Conservation (phyloP, 306 rosid genomes). For the Cicer bijugum region DNA sequence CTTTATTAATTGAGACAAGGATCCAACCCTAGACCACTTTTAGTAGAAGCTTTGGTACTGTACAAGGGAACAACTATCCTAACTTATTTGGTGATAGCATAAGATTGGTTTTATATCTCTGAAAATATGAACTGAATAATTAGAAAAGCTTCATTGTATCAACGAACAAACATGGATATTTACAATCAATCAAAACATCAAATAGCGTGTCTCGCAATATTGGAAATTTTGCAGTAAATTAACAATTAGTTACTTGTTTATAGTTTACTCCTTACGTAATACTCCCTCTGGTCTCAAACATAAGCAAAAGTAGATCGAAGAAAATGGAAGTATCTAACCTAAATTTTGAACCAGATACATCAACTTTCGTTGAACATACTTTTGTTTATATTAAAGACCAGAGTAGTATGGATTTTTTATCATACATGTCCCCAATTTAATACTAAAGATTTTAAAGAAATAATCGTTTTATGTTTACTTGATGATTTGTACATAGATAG, state of each 20-base stretch:
- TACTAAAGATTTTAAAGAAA: constrained; percentile 6
- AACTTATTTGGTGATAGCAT: not conserved
- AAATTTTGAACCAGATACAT: too few species aligned
- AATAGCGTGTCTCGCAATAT: too few species aligned
- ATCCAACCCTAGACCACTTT: not conserved
- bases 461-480: not conserved
- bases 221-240: too few species aligned
- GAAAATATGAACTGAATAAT: not conserved
- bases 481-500: not conserved
- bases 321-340: too few species aligned
- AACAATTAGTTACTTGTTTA: not conserved
- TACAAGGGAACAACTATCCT: not conserved
- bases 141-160: too few species aligned
- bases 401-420: not conserved
- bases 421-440: not conserved
- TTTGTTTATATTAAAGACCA: too few species aligned
- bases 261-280: not conserved
- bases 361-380: too few species aligned
- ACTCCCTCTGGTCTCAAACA: not conserved
- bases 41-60: not conserved
- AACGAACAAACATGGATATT: too few species aligned
- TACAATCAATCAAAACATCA: too few species aligned
- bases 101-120: not conserved
- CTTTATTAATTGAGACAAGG: not conserved
- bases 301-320: too few species aligned